Conservation (phyloP, 139 green algal species). For the Ettlia oleoabundans region DNA sequence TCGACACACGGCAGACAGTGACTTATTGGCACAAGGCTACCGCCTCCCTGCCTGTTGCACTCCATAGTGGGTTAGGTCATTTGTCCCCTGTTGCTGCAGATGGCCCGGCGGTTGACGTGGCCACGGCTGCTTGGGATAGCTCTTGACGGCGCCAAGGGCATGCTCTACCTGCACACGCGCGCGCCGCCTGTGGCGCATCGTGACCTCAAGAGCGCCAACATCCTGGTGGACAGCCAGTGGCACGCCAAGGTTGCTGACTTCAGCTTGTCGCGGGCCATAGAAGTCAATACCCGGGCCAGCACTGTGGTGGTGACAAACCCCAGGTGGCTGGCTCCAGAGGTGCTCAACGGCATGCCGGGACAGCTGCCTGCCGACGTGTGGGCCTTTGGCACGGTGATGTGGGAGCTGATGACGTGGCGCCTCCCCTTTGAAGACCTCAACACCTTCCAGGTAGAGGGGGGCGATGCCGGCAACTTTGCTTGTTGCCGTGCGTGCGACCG, state of each 20-base stretch:
- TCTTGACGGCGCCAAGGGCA: conserved; percentile 58
- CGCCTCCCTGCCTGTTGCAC: neutral
- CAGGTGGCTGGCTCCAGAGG: conserved; percentile 63
- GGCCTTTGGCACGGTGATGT: conserved; percentile 67
- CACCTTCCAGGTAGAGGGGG: conserved; percentile 44
- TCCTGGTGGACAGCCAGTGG: conserved; percentile 69
- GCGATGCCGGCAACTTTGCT: neutral
- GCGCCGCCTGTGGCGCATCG: conserved; percentile 58
- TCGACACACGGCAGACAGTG: too few relatives aligned
- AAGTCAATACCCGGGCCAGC: conserved; percentile 22
- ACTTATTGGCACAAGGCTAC: too few relatives aligned
- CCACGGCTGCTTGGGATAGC: conserved; percentile 56
- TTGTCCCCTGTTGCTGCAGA: neutral
- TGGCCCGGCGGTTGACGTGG: conserved; percentile 51
- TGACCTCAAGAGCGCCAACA: conserved; percentile 47
- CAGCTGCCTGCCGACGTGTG: conserved; percentile 62
- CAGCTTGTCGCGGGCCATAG: conserved; percentile 56
- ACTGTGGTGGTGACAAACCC: conserved; percentile 57
- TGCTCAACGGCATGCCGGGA: conserved; percentile 42
- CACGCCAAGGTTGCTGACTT: conserved; percentile 65
- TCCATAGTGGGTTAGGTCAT: neutral
- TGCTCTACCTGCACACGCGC: conserved; percentile 49
- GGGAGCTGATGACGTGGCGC: conserved; percentile 56
- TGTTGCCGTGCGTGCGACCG: too few relatives aligned
- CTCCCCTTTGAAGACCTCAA: conserved; percentile 58